Conservation (phyloP, 2,329 filamentous ascomycete genomes). For the Alternaria conjuncta region DNA sequence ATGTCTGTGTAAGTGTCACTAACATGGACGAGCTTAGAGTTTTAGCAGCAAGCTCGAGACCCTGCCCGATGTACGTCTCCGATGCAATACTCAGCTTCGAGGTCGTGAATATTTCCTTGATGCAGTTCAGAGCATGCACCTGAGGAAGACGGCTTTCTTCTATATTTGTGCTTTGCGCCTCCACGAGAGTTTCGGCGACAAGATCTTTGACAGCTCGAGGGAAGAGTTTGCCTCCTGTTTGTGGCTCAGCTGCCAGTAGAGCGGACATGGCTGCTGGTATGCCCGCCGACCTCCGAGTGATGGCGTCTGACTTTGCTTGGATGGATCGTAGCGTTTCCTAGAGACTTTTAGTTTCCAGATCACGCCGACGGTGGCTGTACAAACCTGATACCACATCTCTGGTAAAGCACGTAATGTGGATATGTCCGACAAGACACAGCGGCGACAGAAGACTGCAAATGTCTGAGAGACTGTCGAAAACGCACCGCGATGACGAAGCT, state of each 20-base stretch:
- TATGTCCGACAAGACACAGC: slow-evolving; percentile 61
- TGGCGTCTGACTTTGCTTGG: slow-evolving; percentile 74
- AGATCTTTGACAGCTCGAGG: slow-evolving; percentile 68
- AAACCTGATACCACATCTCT: slow-evolving; percentile 69
- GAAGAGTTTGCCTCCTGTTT: slow-evolving; percentile 64
- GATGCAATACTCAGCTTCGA: slow-evolving; percentile 75
- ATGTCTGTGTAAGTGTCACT: slow-evolving; percentile 36
- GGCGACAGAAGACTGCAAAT: slow-evolving; percentile 80
- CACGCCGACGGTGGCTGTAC: background rate
- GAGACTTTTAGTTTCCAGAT: background rate
- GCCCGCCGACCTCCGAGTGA: slow-evolving; percentile 88
- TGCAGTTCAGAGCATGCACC: slow-evolving; percentile 91
- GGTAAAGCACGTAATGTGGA: slow-evolving; percentile 59
- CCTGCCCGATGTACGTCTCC: slow-evolving; percentile 74
- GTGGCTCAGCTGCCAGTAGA: slow-evolving; percentile 73
- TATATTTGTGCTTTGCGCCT: slow-evolving; percentile 61
- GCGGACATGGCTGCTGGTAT: slow-evolving; percentile 87
- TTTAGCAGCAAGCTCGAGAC: slow-evolving; percentile 78
- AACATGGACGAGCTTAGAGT: slow-evolving; percentile 80
- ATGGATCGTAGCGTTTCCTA: slow-evolving; percentile 74
- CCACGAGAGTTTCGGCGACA: slow-evolving; percentile 63
- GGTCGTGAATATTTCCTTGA: slow-evolving; percentile 90
- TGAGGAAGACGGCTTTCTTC: slow-evolving; percentile 73
- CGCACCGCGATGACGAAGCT: slow-evolving; percentile 85
- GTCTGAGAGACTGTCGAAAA: slow-evolving; percentile 93